phyloP scores from a whole-genome alignment of 2,329 filamentous ascomycete species.

The Pleurostoma richardsiae region DNA sequence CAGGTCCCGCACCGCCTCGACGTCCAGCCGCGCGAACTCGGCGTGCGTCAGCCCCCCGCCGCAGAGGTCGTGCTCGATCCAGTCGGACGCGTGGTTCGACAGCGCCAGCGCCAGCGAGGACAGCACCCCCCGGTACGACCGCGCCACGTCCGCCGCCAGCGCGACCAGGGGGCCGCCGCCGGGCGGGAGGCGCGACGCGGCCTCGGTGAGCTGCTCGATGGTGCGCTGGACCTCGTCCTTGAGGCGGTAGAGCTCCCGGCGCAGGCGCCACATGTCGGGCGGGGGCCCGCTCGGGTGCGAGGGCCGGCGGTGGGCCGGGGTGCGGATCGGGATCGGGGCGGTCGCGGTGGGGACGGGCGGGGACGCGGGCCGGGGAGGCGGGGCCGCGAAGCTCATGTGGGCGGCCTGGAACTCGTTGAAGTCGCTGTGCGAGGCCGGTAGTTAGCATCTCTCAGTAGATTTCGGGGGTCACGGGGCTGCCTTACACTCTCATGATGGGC shows the following conservation, averaged over 20 bases:
- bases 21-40: slow-evolving; percentile 9
- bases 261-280: slow-evolving; percentile 1
- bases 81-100: slow-evolving; percentile 9
- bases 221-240: slow-evolving; percentile 6
- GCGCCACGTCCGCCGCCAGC: not conserved
- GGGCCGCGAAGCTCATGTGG: slow-evolving; percentile 3
- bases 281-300: not conserved
- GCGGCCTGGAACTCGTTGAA: slow-evolving; percentile 10
- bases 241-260: slow-evolving; percentile 8
- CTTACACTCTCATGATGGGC: slow-evolving; percentile 11
- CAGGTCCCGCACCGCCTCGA: slow-evolving; percentile 5
- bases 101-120: slow-evolving; percentile 2
- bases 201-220: slow-evolving; percentile 1
- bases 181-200: not conserved
- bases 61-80: slow-evolving; percentile 7
- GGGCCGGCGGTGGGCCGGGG: not conserved
- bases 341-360: not conserved
- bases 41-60: slow-evolving; percentile 7
- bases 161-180: not conserved
- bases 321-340: slow-evolving; percentile 5
- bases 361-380: not conserved
- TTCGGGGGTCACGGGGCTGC: not conserved
- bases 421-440: slow-evolving; percentile 3
- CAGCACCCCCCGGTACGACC: slow-evolving; percentile 1
- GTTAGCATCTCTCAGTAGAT: too few species aligned